phyloP scores from a whole-genome alignment of 2,329 filamentous ascomycete genomes.

The Endothia cerciana region DNA sequence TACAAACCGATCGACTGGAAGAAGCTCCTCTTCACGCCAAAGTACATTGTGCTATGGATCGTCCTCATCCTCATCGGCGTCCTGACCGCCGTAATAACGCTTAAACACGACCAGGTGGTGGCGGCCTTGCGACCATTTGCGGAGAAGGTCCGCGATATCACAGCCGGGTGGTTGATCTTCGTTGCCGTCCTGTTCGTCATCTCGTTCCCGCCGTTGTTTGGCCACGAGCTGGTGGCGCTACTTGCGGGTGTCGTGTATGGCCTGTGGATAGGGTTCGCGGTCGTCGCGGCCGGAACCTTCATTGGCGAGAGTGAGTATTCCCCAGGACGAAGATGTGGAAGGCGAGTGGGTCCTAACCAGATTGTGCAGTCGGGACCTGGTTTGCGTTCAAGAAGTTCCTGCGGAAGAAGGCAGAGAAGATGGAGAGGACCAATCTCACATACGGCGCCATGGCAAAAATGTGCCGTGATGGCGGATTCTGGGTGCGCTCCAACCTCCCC shows the following conservation, averaged over 20 bases:
- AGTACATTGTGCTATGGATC: constrained; percentile 38
- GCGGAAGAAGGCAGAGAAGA: constrained; percentile 40
- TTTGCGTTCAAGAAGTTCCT: constrained; percentile 46
- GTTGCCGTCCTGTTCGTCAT: constrained; percentile 44
- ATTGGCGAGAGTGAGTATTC: constrained; percentile 41
- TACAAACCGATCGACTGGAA: constrained; percentile 43
- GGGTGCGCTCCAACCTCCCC: constrained; percentile 33
- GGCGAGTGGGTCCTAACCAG: constrained; percentile 4
- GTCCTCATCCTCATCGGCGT: constrained; percentile 37
- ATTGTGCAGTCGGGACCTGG: constrained; percentile 42
- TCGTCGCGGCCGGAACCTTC: constrained; percentile 47
- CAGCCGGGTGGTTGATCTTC: constrained; percentile 45
- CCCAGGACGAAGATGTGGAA: neutral
- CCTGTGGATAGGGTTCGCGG: constrained; percentile 45
- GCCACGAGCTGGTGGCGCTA: constrained; percentile 46
- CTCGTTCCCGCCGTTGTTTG: constrained; percentile 47
- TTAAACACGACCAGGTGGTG: constrained; percentile 45
- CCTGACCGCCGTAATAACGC: constrained; percentile 39
- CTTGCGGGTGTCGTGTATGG: constrained; percentile 47
- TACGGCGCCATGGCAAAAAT: constrained; percentile 45
- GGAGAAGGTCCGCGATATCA: constrained; percentile 42
- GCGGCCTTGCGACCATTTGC: constrained; percentile 41
- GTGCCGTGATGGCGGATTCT: constrained; percentile 47
- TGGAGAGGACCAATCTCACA: constrained; percentile 46
- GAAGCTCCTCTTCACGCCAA: constrained; percentile 39